Evolutionary conservation across 2,329 filamentous ascomycete genomes (phyloP), one percentile per base, ranked within the genome.

Genomic region (Colletotrichum paranaense): DNA sequence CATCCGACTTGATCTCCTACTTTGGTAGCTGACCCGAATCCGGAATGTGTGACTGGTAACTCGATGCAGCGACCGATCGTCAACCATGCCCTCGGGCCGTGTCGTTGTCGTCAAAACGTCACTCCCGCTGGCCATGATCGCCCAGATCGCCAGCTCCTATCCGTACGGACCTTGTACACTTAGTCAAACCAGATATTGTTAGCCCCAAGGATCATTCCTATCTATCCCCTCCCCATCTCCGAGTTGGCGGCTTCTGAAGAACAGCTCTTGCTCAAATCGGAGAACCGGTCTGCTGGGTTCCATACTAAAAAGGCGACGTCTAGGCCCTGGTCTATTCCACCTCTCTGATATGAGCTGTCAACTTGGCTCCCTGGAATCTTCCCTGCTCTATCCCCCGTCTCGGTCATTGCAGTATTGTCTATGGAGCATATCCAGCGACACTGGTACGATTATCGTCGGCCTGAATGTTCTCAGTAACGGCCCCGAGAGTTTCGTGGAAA

Each of bases 281-380:
- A 52, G 30, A 69, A 70, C 67, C 67, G 60, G 60, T 73, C 70
- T 73, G 60, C 66, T 60, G 67, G 59, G 70, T 65, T 73, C 16
- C 55, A 35, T 55, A 57, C 55, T 70, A 65, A 55, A 53, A 67
- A 65, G 53, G 28, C n/a, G 60, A 32, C 66, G 58, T 64, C 70
- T 70, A 35, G 60, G 38, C 66, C 66, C 60, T 32, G 60, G 46
- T 30, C 70, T n/a, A 59, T 46, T 58, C 46, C 55, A 28, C 32
- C 26, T 53, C 19, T 24, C 60, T 11, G 16, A 53, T 26, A 42
- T 57, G 59, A 62, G 59, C 32, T 60, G 60, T 49, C 66, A 70
- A 73, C n/a, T 35, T 65, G 28, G 32, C 62, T 19, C 35, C 22
- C 42, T 46, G 26, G n/a, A 62, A 42, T 19, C 8, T 32, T 6